These are phyloP conservation scores for Carex cristatella DNA, from an alignment of 176 grass and related monocot species.

Conservation along the genomic window DNA sequence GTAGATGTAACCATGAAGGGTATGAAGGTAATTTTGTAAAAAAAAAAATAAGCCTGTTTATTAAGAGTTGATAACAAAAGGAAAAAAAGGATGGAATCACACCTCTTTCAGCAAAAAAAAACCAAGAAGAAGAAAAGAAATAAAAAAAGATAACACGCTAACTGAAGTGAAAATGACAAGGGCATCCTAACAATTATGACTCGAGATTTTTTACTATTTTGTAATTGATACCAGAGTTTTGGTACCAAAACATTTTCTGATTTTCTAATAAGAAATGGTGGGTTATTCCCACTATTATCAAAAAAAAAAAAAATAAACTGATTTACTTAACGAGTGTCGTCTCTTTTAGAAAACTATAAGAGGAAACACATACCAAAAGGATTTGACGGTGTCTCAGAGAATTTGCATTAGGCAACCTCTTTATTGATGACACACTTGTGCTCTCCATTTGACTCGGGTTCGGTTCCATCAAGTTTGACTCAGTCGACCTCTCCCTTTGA, in stretches of 20 bases:
- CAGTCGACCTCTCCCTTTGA: background rate
- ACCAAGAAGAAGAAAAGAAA: background rate
- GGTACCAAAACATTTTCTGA: too few species aligned
- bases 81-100: background rate
- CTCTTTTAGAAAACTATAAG: background rate
- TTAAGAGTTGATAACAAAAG: background rate
- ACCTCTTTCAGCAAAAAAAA: background rate
- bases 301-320: too few species aligned
- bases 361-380: background rate
- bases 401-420: background rate
- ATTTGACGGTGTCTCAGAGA: background rate
- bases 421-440: background rate
- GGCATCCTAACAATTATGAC: background rate
- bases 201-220: too few species aligned
- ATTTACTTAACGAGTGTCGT: background rate
- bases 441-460: background rate
- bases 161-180: background rate
- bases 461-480: background rate
- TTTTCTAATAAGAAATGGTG: too few species aligned
- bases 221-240: too few species aligned
- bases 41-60: background rate
- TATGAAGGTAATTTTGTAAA: background rate
- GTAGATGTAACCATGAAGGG: background rate
- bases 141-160: background rate
- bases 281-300: too few species aligned